Base-by-base conservation (phyloP, 169 alveolate species). In the Eimeria acervulina region DNA sequence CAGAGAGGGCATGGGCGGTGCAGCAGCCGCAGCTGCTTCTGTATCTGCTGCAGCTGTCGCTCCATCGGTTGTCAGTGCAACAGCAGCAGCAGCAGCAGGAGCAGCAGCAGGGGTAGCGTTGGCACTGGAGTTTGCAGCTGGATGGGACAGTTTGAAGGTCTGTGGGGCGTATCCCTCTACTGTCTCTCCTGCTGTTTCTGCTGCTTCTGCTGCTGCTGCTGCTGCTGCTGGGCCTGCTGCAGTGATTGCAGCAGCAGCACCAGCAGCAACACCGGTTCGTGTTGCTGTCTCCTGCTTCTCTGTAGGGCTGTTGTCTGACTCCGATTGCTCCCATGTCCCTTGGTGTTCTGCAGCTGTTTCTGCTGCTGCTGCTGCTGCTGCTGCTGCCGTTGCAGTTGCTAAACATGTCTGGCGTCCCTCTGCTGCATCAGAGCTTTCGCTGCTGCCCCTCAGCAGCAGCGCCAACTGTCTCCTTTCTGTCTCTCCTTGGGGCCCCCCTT, bases 141-240 rank as follows among this genome's bases (percentile, higher is more conserved):
- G 66, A 55, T 2, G 26, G 66, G 66, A 55, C n/a, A 23, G 66
- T 23, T 55, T 55, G 26, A 23, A 55, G 26, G 66, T 15, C 26
- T 55, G 4, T 55, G 26, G 2, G n/a, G 66, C 26, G 17, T 55
- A 23, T 7, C 47, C 81, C 23, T 70, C 81, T 70, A 7, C 38
- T 70, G 47, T 28, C 33, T 28, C 81, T 26, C 7, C 81, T 36
- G 40, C 38, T 7, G 55, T 5, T 7, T 5, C 55, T 47, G 55
- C 55, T 47, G 55, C 55, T 47, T 5, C 55, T 47, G 55, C 55
- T 47, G 55, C 19, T 47, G 55, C 55, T 47, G 55, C 55, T 70
- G 81, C 81, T 70, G 81, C 81, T 70, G 38, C 81, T 36, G 81
- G n/a, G 8, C n/a, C 44, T 70, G 81, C 5, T 15, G 42, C 81